These are phyloP conservation scores for Eimeria maxima DNA, from an alignment of 169 alveolate genomes.

Conservation along the genomic window DNA sequence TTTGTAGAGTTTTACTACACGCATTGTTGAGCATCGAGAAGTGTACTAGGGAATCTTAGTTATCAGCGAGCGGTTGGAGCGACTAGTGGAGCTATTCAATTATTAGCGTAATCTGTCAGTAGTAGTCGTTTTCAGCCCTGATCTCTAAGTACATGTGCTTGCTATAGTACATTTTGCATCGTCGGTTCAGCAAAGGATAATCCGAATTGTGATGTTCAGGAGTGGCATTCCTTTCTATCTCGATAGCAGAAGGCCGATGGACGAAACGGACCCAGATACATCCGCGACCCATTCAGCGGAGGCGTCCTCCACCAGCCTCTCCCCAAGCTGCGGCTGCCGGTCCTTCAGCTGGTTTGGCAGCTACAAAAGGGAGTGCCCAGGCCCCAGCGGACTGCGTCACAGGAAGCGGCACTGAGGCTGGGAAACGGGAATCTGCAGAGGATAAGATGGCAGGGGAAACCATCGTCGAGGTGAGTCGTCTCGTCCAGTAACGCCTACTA, in stretches of 20 bases:
- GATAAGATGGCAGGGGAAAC: conserved; percentile 12
- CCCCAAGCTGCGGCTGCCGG: conserved; percentile 15
- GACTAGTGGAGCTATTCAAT: not conserved
- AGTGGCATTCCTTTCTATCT: conserved; percentile 68
- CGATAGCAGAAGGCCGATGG: conserved; percentile 56
- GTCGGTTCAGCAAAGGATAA: not conserved
- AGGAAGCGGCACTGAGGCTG: not conserved
- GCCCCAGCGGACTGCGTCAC: conserved; percentile 24
- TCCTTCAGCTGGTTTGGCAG: not conserved
- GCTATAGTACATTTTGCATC: not conserved
- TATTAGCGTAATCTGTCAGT: not conserved
- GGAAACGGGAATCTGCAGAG: conserved; percentile 8
- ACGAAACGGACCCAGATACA: conserved; percentile 47
- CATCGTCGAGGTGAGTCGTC: conserved; percentile 41
- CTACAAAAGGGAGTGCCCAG: not conserved
- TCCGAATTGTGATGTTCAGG: not conserved
- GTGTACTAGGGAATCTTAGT: not conserved
- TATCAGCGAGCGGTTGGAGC: not conserved
- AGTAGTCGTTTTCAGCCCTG: not conserved
- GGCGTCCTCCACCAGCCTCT: not conserved
- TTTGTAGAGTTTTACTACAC: not conserved
- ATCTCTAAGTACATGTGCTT: not conserved
- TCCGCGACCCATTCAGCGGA: conserved; percentile 46
- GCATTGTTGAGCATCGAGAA: not conserved
- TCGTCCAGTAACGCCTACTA: not conserved